Conservation (phyloP, 192 early-diverging fungal genomes). For the Umbelopsis vinacea region DNA sequence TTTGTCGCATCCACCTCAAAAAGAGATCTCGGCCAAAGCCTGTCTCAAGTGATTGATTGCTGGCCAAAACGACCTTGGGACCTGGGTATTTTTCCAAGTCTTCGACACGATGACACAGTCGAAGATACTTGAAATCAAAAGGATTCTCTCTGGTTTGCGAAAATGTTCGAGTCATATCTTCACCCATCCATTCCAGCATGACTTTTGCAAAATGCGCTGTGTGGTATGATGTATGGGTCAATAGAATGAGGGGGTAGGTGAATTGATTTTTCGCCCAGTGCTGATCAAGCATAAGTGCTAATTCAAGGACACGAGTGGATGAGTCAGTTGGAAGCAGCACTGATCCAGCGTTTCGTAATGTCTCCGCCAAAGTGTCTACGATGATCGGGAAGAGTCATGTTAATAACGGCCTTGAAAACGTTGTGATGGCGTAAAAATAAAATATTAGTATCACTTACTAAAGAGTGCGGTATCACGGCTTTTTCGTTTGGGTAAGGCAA, state of each 20-base stretch:
- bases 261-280: constrained; percentile 74
- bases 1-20: constrained; percentile 63
- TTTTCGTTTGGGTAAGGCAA: constrained; percentile 69
- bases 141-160: constrained; percentile 77
- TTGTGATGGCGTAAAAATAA: neutral
- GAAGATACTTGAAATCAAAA: constrained; percentile 86
- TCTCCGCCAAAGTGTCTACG: constrained; percentile 65
- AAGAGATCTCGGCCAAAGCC: constrained; percentile 86
- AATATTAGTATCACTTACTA: constrained; percentile 53
- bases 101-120: constrained; percentile 67
- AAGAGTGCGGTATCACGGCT: constrained; percentile 79
- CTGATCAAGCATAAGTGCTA: constrained; percentile 87
- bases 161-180: constrained; percentile 74
- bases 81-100: constrained; percentile 71
- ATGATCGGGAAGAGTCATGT: neutral
- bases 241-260: constrained; percentile 74
- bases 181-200: constrained; percentile 97
- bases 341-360: constrained; percentile 71
- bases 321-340: constrained; percentile 91
- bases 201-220: constrained; percentile 86
- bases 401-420: neutral
- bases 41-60: constrained; percentile 74
- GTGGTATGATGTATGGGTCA: constrained; percentile 75
- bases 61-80: constrained; percentile 87
- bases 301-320: constrained; percentile 87